Base-by-base conservation (phyloP, 1,139 yeast species). In the Kazachstania sp. region DNA sequence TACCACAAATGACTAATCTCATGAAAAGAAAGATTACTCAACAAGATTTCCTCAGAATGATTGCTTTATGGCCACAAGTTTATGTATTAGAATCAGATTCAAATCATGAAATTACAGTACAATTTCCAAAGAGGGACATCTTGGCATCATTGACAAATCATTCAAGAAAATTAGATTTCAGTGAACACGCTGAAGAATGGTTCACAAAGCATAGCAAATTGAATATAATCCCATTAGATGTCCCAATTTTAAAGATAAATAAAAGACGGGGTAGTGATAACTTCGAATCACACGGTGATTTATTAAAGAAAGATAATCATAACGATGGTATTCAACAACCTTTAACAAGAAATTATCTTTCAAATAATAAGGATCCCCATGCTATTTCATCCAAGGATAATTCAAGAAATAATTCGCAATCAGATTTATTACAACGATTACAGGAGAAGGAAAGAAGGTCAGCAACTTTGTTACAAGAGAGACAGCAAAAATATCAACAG, bases 401-500 rank as follows among this genome's bases (percentile, higher is more conserved):
- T 4, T 26, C 29, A 5, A 51, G 49, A 7, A 37, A 41, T 13
- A 57, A 53, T 37, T 49, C 61, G 11, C 64, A 60, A 46, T 43
- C 44, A 2, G 54, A 53, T 48, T 53, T 55, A 13, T 43, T 63
- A 36, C 58, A 56, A 34, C 51, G 65, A 39, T 50, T 63, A 15
- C 51, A 64, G 15, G 59, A 55, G 37, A 57, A 57, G 30, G 65
- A 63, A 39, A 53, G 59, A 38, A 51, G 56, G 20, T 59, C 65
- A 0, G 53, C 59, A 2, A 57, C 56, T 9, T 38, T 60, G 18
- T 45, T 63, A 20, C 53, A 57, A 3, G 59, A 60, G 41, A 50
- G 63, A 1, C 71, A 73, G 51, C 49, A 58, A 28, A 68, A 68
- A 42, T 68, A 74, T 50, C 56, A 69, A 5, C 53, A 59, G 23